A percentile compares a stretch with the other conserved stretches of the same genome.
phyloP scores from a whole-genome alignment of 192 early-diverging fungal species.

The Coemansia furcata region DNA sequence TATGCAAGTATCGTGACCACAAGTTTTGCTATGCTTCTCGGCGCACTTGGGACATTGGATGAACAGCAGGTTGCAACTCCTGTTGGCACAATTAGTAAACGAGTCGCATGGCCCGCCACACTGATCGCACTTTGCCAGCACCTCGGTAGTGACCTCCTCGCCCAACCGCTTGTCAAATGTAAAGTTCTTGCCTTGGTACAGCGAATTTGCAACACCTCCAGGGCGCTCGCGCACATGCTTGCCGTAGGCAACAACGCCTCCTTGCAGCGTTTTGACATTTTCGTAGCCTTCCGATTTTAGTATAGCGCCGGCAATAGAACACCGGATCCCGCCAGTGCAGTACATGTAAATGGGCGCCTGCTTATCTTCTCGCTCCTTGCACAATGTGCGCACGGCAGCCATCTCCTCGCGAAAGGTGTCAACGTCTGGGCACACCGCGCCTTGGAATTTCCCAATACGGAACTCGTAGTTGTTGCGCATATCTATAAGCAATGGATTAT shows the following conservation, averaged over 20 bases:
- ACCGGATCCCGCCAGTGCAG: conserved; percentile 82
- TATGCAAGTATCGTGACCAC: conserved; percentile 34
- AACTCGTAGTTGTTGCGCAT: conserved; percentile 81
- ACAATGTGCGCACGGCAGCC: conserved; percentile 61
- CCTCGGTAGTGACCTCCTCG: conserved; percentile 62
- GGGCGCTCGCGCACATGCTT: conserved; percentile 52
- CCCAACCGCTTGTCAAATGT: conserved; percentile 79
- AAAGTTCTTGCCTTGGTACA: conserved; percentile 76
- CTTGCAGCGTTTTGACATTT: conserved; percentile 66
- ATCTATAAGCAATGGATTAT: conserved; percentile 60
- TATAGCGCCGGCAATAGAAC: conserved; percentile 75
- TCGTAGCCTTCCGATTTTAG: conserved; percentile 63
- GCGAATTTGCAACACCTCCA: conserved; percentile 39
- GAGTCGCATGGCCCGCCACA: conserved; percentile 64
- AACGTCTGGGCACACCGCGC: conserved; percentile 65
- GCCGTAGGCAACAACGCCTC: conserved; percentile 78
- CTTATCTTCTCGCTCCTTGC: conserved; percentile 40
- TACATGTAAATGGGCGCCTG: conserved; percentile 77
- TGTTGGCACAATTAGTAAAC: conserved; percentile 72
- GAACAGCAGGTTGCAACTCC: conserved; percentile 69
- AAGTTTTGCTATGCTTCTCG: conserved; percentile 31
- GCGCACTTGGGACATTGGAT: conserved; percentile 65
- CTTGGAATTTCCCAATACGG: conserved; percentile 68
- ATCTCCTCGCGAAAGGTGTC: conserved; percentile 73
- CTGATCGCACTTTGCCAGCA: conserved; percentile 65